phyloP scores from a whole-genome alignment of 805 yeast species.

The Candida pseudofarinosa region DNA sequence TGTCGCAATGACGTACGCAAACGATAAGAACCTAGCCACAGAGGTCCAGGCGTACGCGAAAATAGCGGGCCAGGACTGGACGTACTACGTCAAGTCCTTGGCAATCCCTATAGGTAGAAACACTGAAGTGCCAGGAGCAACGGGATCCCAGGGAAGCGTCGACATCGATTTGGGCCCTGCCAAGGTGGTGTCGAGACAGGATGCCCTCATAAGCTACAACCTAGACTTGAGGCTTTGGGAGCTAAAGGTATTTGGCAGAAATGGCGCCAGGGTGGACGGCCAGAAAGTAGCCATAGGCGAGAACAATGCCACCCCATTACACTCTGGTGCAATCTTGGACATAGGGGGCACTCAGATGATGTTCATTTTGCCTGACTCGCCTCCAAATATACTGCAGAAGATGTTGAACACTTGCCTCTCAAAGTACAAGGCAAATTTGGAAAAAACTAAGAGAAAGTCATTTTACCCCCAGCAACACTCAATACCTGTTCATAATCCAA shows the following conservation, averaged over 20 bases:
- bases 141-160: slow-evolving; percentile 21
- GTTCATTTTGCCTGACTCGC: slow-evolving; percentile 92
- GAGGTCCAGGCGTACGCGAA: slow-evolving; percentile 99
- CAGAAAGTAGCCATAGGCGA: slow-evolving; percentile 49
- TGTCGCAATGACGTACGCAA: slow-evolving; percentile 70
- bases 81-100: slow-evolving; percentile 81
- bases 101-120: slow-evolving; percentile 82
- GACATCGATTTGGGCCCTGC: slow-evolving; percentile 96
- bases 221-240: slow-evolving; percentile 80
- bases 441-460: slow-evolving; percentile 17
- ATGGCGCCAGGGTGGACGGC: slow-evolving; percentile 90
- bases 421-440: slow-evolving; percentile 22
- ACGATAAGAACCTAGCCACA: slow-evolving; percentile 60
- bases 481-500: slow-evolving; percentile 8
- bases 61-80: slow-evolving; percentile 91
- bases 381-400: slow-evolving; percentile 58
- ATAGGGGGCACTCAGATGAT: slow-evolving; percentile 98
- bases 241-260: slow-evolving; percentile 76
- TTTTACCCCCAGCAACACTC: slow-evolving; percentile 15
- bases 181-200: slow-evolving; percentile 90
- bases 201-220: slow-evolving; percentile 81
- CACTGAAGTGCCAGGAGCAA: slow-evolving; percentile 37
- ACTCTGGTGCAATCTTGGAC: slow-evolving; percentile 88
- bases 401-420: slow-evolving; percentile 38
- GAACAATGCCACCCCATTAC: slow-evolving; percentile 50